phyloP scores from a whole-genome alignment of 495 filamentous ascomycete species.

The Thozetella sp. region DNA sequence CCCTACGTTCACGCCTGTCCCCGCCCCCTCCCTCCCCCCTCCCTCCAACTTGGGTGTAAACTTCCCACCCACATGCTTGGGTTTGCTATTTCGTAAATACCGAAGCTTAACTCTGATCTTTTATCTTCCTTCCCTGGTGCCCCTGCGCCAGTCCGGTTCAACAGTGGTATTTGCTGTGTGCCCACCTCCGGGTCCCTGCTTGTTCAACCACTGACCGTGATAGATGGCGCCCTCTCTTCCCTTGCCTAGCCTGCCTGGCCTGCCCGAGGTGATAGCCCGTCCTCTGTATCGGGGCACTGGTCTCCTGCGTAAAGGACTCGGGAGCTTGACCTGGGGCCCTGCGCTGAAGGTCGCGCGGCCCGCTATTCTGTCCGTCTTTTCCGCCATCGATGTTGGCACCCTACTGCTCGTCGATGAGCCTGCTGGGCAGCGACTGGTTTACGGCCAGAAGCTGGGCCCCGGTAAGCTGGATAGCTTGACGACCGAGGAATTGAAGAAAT shows the following conservation, averaged over 20 bases:
- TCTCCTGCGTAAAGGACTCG: constrained; percentile 31
- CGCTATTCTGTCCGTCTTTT: constrained; percentile 38
- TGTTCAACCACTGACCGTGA: not conserved
- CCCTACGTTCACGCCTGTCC: not conserved
- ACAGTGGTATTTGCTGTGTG: not conserved
- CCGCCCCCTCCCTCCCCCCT: not conserved
- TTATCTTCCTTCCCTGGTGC: not conserved
- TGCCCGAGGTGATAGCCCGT: constrained; percentile 5
- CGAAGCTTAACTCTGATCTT: not conserved
- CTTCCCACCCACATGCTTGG: not conserved
- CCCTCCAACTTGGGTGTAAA: not conserved
- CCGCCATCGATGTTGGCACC: constrained; percentile 39
- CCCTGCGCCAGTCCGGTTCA: not conserved
- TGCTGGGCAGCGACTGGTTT: constrained; percentile 22
- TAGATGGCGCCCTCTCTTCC: constrained; percentile 20
- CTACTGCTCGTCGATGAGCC: constrained; percentile 42
- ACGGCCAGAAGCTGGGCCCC: constrained; percentile 25
- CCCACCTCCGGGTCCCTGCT: not conserved
- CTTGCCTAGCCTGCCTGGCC: not conserved
- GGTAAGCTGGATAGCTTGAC: constrained; percentile 12
- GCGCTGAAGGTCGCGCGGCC: constrained; percentile 36
- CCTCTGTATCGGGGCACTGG: constrained; percentile 25
- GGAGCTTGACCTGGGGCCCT: constrained; percentile 37
- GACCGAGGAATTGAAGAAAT: constrained; percentile 14
- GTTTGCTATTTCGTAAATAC: not conserved